phyloP scores from a whole-genome alignment of 2,329 filamentous ascomycete genomes.

The Exserohilum turcica region DNA sequence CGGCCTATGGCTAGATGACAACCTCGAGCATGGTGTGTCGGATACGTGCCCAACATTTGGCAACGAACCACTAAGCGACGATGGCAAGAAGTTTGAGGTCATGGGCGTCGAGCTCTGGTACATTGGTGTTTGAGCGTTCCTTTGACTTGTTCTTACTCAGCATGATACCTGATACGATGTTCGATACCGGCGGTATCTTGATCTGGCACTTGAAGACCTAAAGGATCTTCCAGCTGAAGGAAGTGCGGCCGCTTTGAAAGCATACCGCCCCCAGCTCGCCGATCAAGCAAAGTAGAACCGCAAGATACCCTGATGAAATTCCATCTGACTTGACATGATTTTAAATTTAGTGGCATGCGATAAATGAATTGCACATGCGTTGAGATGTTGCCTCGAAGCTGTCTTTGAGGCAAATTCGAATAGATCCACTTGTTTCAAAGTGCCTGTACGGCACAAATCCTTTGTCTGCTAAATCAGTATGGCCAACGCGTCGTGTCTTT shows the following conservation, averaged over 20 bases:
- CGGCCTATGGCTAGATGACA: constrained; percentile 90
- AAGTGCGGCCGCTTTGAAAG: background rate
- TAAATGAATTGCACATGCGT: too few relatives aligned
- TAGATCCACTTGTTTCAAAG: too few relatives aligned
- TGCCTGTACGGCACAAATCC: too few relatives aligned
- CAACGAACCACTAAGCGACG: constrained; percentile 91
- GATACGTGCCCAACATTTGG: constrained; percentile 88
- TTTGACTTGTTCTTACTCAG: background rate
- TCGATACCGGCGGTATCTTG: background rate
- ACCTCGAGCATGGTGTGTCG: constrained; percentile 82
- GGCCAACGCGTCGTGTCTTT: too few relatives aligned
- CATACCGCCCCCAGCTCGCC: background rate
- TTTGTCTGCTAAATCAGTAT: too few relatives aligned
- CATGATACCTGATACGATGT: background rate
- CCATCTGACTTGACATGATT: too few relatives aligned
- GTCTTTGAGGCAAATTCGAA: too few relatives aligned
- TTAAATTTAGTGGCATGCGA: too few relatives aligned
- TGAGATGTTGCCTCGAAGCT: too few relatives aligned
- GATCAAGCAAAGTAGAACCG: background rate
- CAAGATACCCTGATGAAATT: background rate
- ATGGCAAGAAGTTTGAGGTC: constrained; percentile 89
- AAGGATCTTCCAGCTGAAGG: background rate
- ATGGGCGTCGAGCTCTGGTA: constrained; percentile 94
- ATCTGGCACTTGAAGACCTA: background rate
- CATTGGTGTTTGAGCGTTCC: constrained; percentile 61